Percentiles rank a stretch among this genome's conserved stretches.
Evolutionary conservation across 2,329 filamentous ascomycete genomes (phyloP).

Genomic region (Fusarium tuaranense): DNA sequence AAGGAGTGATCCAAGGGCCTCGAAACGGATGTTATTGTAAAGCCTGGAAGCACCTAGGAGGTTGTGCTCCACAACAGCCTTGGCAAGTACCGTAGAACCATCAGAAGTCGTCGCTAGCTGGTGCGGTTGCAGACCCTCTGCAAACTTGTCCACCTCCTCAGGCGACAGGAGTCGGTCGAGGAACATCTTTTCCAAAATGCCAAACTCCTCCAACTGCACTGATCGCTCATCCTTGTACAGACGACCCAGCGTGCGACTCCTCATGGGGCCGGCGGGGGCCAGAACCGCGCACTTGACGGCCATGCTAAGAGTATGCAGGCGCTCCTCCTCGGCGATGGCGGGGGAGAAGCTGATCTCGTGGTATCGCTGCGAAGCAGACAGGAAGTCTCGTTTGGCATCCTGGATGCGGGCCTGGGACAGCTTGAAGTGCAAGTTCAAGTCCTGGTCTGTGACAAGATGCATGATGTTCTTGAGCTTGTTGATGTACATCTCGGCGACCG

Average conservation of each 20-base stretch:
- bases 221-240: slow-evolving; percentile 95
- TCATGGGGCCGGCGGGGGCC: slow-evolving; percentile 87
- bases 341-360: slow-evolving; percentile 85
- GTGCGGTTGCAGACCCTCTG: slow-evolving; percentile 82
- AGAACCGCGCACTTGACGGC: slow-evolving; percentile 94
- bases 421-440: slow-evolving; percentile 85
- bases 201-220: slow-evolving; percentile 79
- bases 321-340: slow-evolving; percentile 86
- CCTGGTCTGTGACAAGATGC: slow-evolving; percentile 78
- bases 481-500: slow-evolving; percentile 84
- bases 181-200: slow-evolving; percentile 98
- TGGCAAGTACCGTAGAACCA: slow-evolving; percentile 91
- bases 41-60: slow-evolving; percentile 85
- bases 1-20: slow-evolving; percentile 80
- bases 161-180: slow-evolving; percentile 85
- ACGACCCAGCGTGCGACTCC: slow-evolving; percentile 82
- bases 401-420: slow-evolving; percentile 93
- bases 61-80: slow-evolving; percentile 96
- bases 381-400: slow-evolving; percentile 89
- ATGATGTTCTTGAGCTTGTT: slow-evolving; percentile 97
- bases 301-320: slow-evolving; percentile 84
- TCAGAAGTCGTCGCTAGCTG: slow-evolving; percentile 92
- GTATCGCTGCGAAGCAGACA: slow-evolving; percentile 89
- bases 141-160: slow-evolving; percentile 88
- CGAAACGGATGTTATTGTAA: slow-evolving; percentile 82